phyloP scores from a whole-genome alignment of 208 protist genomes.

The Leptomonas pyrrhocoris region DNA sequence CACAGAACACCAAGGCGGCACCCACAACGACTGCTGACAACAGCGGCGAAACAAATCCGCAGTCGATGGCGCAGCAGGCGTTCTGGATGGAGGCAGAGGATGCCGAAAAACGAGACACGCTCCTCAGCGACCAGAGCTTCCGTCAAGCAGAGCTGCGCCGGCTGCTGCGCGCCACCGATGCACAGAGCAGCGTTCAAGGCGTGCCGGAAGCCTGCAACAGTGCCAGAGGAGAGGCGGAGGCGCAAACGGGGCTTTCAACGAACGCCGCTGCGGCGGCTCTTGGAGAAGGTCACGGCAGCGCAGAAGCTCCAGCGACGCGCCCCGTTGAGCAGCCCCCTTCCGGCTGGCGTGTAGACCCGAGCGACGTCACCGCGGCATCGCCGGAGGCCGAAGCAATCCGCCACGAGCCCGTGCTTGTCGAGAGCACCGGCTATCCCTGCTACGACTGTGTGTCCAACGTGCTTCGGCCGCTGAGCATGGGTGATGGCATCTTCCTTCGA shows the following conservation, averaged over 20 bases:
- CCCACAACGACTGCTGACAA: no score
- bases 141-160: slow-evolving; percentile 2
- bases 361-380: not conserved
- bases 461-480: slow-evolving; percentile 33
- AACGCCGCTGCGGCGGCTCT: no score
- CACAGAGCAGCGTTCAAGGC: no score
- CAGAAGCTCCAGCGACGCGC: no score
- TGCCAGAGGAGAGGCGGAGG: not conserved
- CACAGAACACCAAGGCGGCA: not conserved
- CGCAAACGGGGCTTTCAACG: not conserved
- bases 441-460: slow-evolving; percentile 27
- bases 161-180: not conserved
- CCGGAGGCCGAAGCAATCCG: not conserved
- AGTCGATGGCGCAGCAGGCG: not conserved
- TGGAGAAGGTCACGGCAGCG: no score
- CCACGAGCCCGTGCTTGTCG: slow-evolving; percentile 2
- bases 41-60: not conserved
- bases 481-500: slow-evolving; percentile 32
- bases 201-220: no score
- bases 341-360: not conserved
- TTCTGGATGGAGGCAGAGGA: not conserved
- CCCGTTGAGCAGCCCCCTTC: not conserved
- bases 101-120: not conserved
- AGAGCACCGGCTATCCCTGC: slow-evolving; percentile 15
- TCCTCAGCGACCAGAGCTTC: not conserved